Evolutionary conservation across 257 asterid species (phyloP), one percentile per base, ranked within the genome.

Genomic region (Thymus mandschuricus): DNA sequence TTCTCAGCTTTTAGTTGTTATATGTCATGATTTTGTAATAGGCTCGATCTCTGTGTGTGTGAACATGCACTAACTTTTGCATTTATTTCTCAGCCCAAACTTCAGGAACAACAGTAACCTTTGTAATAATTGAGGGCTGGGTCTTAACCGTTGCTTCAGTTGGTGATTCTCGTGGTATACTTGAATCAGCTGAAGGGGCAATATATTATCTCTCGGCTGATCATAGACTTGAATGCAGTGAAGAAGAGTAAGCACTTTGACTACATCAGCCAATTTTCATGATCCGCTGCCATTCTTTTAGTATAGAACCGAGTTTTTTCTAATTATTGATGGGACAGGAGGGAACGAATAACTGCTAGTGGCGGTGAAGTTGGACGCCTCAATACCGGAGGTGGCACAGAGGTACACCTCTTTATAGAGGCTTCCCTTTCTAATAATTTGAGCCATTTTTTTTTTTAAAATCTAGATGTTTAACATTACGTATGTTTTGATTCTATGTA

Each of bases 281-380:
- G 34, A 49, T 55, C 28, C 52, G 43, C 64, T 56, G 43, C 64
- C 60, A 46, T 44, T 55, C 8, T 54, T 72, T 56, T 55, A 41
- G 28, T 13, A 11, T 61, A 43, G 54, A 54, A 15, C 45, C 64
- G 51, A 74, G 11, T 63, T 72, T 4, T 21, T 44, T 69, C 72
- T 71, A 56, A 54, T 79, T 75, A 33, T 67, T 60, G 43, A 64
- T 76, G 68, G 74, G 77, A 69, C 84, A 95, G 99, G 92, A 87
- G 98, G 83, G 96, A 89, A 62, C 89, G 99, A 38, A 95, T 95
- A 73, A 89, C 89, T 43, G 78, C 96, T 31, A 83, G 98, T 75
- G 99, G 99, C 33, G 98, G 98, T 66, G 97, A 95, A 83, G 98
- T 95, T 50, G 98, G 97, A 44, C 89, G 99, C 73, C 96, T 95